A percentile compares a stretch with the other conserved stretches of the same genome.
Conservation (phyloP, 225 moss, liverwort and hornwort genomes). For the Anthoceros angustus region DNA sequence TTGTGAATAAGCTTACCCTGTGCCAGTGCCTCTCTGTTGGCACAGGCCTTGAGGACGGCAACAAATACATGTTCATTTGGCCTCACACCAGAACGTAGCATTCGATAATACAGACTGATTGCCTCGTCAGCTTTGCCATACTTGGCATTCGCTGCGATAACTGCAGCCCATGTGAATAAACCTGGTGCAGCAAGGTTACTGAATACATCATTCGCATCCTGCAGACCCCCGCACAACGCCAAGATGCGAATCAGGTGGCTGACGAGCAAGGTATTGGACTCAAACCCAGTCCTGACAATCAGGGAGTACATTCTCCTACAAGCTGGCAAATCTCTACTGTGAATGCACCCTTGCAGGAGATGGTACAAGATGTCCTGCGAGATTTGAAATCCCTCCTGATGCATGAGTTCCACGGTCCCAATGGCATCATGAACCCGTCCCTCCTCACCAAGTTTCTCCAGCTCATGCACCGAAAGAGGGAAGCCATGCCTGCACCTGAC, state of each 20-base stretch:
- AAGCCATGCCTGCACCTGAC: not conserved
- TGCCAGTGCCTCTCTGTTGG: not conserved
- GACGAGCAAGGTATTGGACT: not conserved
- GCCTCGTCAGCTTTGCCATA: not conserved
- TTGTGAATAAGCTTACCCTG: slow-evolving; percentile 1
- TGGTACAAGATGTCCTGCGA: not conserved
- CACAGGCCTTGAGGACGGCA: not conserved
- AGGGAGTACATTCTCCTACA: not conserved
- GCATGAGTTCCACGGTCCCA: not conserved
- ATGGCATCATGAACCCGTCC: not conserved
- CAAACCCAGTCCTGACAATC: not conserved
- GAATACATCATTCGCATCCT: not conserved
- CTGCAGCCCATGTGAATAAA: not conserved
- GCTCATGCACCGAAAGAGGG: not conserved
- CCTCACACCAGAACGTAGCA: not conserved
- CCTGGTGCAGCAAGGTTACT: not conserved
- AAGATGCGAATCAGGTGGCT: slow-evolving; percentile 1
- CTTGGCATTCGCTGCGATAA: not conserved
- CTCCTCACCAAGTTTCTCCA: not conserved
- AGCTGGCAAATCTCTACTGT: not conserved
- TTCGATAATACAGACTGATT: not conserved
- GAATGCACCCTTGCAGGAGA: not conserved
- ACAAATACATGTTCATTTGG: not conserved
- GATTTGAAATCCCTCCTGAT: not conserved
- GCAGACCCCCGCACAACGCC: not conserved